Base-by-base conservation (phyloP, 2,329 filamentous ascomycete genomes). In the Epichloe amarillans region DNA sequence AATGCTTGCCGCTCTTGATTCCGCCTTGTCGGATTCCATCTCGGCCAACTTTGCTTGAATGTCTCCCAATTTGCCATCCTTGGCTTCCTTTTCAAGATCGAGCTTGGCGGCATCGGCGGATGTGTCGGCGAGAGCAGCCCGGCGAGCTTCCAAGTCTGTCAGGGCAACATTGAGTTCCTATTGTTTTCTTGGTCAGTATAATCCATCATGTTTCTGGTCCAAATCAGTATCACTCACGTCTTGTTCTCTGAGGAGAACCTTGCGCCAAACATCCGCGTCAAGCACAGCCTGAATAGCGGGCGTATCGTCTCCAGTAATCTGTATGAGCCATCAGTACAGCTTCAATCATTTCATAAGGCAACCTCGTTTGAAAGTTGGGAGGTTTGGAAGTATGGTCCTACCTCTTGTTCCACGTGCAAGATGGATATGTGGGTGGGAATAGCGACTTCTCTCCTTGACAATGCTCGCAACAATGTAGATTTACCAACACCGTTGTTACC, bases 401-500 rank as follows among this genome's bases (percentile, higher is more conserved):
- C 86, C 75, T 98, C 93, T 76, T 98, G 93, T 67, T 97, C 93
- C 47, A 98, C 93, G 74, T 98, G 93, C 17, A 98, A 80, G 78
- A 98, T 98, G 11, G 93, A 96, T 57, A 98, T 98, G 60, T 98
- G 91, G 1, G 88, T 94, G 11, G 93, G 93, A 69, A 98, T 93
- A 4, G 90, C 80, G 53, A 98, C 79, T 65, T 98, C 93, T 84
- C 93, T 82, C 62, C 88, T 83, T 62, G 90, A 94, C 57, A 98
- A 74, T 15, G 93, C 93, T 59, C 93, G 80, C 55, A 98, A 77
- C 56, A 98, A 74, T n/a, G 93, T 98, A 64, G 88, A 88, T 78
- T 93, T 91, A 77, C 87, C 93, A 57, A 98, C 91, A 88, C 93
- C 93, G 79, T 98, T 98, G 76, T 97, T 87, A 77, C 93, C 93